These are phyloP conservation scores for Solanum etuberosum DNA, from an alignment of 257 asterid genomes.

Conservation along the genomic window DNA sequence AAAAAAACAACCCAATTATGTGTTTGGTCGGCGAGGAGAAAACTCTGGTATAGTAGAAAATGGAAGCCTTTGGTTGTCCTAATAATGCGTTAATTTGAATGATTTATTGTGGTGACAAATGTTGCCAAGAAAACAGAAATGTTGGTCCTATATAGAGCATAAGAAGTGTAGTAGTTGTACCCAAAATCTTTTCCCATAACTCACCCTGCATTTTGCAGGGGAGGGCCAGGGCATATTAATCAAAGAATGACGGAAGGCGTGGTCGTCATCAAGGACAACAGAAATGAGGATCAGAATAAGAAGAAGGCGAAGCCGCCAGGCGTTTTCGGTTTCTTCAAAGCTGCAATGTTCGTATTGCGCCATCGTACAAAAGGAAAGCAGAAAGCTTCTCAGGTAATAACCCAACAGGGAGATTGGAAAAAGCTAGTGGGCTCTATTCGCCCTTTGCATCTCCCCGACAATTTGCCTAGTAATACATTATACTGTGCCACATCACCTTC, in stretches of 20 bases:
- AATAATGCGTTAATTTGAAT: neutral
- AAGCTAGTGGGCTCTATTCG: conserved; percentile 13
- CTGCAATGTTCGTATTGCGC: conserved; percentile 2
- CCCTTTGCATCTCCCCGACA: conserved; percentile 12
- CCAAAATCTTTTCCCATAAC: neutral
- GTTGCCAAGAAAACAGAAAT: neutral
- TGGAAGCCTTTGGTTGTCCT: neutral
- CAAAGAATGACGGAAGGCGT: neutral
- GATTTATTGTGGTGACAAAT: neutral
- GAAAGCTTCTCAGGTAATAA: neutral
- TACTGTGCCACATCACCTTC: neutral
- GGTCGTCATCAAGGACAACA: neutral
- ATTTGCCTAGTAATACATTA: neutral
- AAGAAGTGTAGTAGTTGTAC: neutral
- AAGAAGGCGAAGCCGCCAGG: neutral
- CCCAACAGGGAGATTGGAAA: conserved; percentile 10
- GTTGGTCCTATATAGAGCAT: neutral
- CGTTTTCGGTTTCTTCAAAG: conserved; percentile 6
- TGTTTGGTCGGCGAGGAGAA: neutral
- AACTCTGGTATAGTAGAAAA: neutral
- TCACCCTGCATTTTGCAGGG: conserved; percentile 5
- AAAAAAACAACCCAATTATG: neutral
- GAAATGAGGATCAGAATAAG: neutral
- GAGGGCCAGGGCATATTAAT: neutral
- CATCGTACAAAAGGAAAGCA: conserved; percentile 1